Evolutionary conservation across 2,329 filamentous ascomycete species (phyloP).

Genomic region (Cadophora luteo-olivacea): DNA sequence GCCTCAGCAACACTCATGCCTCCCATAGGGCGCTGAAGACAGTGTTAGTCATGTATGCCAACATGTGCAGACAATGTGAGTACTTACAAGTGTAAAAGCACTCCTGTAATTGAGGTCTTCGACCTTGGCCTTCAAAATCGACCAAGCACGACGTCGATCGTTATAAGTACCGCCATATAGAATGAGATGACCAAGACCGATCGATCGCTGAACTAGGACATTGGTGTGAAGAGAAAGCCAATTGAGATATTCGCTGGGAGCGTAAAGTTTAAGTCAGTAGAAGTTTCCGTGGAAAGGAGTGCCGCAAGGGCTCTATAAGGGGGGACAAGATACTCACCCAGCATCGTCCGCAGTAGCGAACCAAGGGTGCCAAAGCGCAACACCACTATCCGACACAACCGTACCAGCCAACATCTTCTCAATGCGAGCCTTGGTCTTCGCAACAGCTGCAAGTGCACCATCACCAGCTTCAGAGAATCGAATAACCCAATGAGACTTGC

Average conservation of each 20-base stretch:
- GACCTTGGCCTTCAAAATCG: neutral
- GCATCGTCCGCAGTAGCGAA: neutral
- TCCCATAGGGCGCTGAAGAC: neutral
- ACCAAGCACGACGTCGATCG: neutral
- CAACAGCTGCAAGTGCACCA: neutral
- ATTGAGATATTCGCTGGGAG: neutral
- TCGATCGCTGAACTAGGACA: neutral
- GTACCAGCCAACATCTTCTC: constrained; percentile 6
- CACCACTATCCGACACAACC: neutral
- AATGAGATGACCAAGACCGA: neutral
- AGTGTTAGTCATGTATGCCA: neutral
- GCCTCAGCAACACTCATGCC: neutral
- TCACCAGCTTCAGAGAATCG: neutral
- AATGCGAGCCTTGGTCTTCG: neutral
- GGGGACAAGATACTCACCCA: neutral
- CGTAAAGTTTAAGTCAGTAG: neutral
- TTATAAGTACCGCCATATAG: neutral
- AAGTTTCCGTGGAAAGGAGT: neutral
- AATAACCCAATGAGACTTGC: neutral
- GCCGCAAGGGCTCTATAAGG: too few species aligned
- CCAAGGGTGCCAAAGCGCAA: constrained; percentile 1
- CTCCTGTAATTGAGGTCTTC: neutral
- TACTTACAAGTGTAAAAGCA: constrained; percentile 4
- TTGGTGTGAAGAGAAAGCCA: neutral
- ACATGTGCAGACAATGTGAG: neutral